Evolutionary conservation across 768 basidiomycete genomes (phyloP).

Genomic region (Boletus vermiculosoides): DNA sequence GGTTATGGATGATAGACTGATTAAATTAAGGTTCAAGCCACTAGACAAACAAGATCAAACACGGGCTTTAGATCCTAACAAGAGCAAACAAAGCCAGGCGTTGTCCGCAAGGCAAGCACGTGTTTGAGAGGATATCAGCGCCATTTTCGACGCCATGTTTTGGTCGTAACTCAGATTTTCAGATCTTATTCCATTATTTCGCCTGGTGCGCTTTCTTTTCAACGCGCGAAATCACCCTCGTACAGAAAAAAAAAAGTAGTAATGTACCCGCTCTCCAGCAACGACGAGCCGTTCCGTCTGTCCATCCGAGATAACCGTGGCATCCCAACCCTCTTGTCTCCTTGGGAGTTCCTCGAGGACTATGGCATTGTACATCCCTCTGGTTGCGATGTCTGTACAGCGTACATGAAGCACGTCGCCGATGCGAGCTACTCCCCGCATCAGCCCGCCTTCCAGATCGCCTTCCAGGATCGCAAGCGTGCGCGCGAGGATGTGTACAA

Average conservation of each 20-base stretch:
- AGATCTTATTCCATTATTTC: conserved; percentile 12
- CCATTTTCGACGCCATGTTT: not conserved
- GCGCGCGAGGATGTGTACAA: conserved; percentile 38
- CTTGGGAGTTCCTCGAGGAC: conserved; percentile 41
- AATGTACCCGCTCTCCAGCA: conserved; percentile 35
- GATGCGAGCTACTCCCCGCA: conserved; percentile 39
- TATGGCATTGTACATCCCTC: conserved; percentile 41
- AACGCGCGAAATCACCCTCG: conserved; percentile 4
- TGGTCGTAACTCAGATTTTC: conserved; percentile 15
- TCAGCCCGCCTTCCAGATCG: conserved; percentile 40
- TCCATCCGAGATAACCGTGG: conserved; percentile 32
- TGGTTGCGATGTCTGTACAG: conserved; percentile 38
- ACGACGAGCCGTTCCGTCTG: conserved; percentile 32
- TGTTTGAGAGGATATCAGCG: conserved; percentile 32
- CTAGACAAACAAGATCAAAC: conserved; percentile 20
- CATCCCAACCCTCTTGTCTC: conserved; percentile 33
- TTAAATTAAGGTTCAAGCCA: conserved; percentile 35
- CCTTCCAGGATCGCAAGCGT: conserved; percentile 39
- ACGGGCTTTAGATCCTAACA: conserved; percentile 24
- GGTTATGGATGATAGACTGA: not conserved
- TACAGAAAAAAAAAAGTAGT: conserved; percentile 11
- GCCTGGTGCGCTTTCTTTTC: conserved; percentile 18
- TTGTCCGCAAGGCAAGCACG: conserved; percentile 31
- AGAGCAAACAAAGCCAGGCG: conserved; percentile 28
- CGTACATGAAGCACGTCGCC: conserved; percentile 41